A percentile compares a stretch with the other conserved stretches of the same genome.
Evolutionary conservation across 2,329 filamentous ascomycete species (phyloP).

Genomic region (Ilyonectria robusta): DNA sequence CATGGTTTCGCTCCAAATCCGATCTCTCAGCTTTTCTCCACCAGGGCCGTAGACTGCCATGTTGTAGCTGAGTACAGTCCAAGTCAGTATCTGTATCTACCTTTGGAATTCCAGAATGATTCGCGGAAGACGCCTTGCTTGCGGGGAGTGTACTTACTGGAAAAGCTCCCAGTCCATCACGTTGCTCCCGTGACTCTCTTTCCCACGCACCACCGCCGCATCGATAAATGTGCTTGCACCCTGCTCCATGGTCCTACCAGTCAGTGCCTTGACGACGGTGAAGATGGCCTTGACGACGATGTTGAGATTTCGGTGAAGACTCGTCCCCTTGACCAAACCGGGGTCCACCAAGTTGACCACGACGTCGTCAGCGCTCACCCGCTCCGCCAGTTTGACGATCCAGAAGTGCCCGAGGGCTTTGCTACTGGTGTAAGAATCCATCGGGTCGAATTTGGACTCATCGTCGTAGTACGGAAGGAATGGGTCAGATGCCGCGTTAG

Average conservation of each 20-base stretch:
- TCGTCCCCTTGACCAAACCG: slow-evolving; percentile 59
- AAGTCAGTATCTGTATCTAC: slow-evolving; percentile 25
- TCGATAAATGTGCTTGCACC: slow-evolving; percentile 41
- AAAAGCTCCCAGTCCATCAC: slow-evolving; percentile 45
- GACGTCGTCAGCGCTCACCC: slow-evolving; percentile 57
- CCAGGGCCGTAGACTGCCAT: slow-evolving; percentile 52
- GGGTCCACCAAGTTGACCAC: slow-evolving; percentile 64
- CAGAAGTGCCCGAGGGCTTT: slow-evolving; percentile 56
- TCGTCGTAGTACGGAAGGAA: slow-evolving; percentile 52
- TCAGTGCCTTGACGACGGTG: slow-evolving; percentile 23
- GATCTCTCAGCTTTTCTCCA: slow-evolving; percentile 52
- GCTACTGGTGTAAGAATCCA: slow-evolving; percentile 43
- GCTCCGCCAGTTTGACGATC: slow-evolving; percentile 53
- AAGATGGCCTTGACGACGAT: slow-evolving; percentile 33
- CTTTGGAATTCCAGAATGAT: not conserved
- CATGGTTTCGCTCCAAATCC: slow-evolving; percentile 58
- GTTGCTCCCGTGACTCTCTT: slow-evolving; percentile 43
- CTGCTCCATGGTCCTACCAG: slow-evolving; percentile 31
- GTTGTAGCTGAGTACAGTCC: slow-evolving; percentile 48
- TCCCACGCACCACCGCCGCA: slow-evolving; percentile 39
- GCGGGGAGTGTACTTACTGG: slow-evolving; percentile 35
- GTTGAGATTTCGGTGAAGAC: slow-evolving; percentile 53
- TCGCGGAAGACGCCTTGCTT: not conserved
- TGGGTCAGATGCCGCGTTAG: slow-evolving; percentile 39
- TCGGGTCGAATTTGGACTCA: slow-evolving; percentile 36